phyloP scores from a whole-genome alignment of 148 eudicot genomes.

The Nepenthes mirabilis region DNA sequence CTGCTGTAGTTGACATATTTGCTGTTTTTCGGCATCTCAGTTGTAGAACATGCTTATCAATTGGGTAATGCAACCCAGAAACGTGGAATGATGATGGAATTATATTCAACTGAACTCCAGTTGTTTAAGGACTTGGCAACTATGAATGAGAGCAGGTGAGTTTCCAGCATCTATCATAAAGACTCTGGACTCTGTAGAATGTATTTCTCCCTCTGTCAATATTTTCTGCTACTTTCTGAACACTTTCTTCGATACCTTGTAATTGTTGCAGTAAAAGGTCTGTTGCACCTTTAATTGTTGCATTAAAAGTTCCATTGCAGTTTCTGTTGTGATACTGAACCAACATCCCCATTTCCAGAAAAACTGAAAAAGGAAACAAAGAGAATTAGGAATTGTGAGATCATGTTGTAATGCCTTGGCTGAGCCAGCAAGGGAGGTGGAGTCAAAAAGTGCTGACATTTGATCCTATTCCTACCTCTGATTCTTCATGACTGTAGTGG shows the following conservation, averaged over 20 bases:
- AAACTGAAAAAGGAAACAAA: too few relatives aligned
- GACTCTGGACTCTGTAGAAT: background rate
- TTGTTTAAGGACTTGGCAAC: conserved; percentile 74
- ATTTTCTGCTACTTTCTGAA: background rate
- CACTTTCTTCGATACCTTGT: background rate
- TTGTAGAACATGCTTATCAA: conserved; percentile 75
- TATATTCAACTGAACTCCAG: conserved; percentile 89
- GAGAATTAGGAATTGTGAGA: too few relatives aligned
- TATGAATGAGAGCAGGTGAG: conserved; percentile 63
- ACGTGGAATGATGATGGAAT: conserved; percentile 69
- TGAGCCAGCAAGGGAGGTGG: too few relatives aligned
- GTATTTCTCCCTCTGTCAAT: background rate
- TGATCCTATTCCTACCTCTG: too few relatives aligned
- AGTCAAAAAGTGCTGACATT: too few relatives aligned
- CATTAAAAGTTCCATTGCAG: too few relatives aligned
- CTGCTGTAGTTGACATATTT: background rate
- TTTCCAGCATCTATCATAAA: conserved; percentile 1
- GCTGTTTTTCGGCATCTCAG: conserved; percentile 25
- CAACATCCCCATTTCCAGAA: too few relatives aligned
- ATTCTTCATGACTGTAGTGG: too few relatives aligned
- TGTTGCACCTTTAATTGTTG: too few relatives aligned
- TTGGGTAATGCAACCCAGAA: conserved; percentile 73
- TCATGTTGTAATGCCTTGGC: too few relatives aligned
- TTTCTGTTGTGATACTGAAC: too few relatives aligned
- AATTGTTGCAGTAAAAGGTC: too few relatives aligned